phyloP scores from a whole-genome alignment of 306 rosid species.

The Cicer yamashitae region DNA sequence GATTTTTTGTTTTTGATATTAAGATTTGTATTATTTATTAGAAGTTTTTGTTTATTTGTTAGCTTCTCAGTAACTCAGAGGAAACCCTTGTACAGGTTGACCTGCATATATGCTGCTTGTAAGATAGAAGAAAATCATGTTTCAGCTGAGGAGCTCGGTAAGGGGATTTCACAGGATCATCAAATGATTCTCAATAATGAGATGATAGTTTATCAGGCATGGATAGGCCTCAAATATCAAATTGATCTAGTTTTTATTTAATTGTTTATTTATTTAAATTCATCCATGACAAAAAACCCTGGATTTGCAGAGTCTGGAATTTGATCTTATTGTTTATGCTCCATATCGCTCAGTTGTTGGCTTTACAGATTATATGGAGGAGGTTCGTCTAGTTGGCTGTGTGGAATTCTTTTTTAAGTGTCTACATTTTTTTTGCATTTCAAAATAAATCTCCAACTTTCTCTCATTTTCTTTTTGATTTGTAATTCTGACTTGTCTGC shows the following conservation, averaged over 20 bases:
- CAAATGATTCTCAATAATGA: conserved; percentile 99
- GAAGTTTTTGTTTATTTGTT: conserved; percentile 18
- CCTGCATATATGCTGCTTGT: conserved; percentile 97
- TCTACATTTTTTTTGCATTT: conserved; percentile 7
- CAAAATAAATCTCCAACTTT: conserved; percentile 17
- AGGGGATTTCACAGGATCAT: conserved; percentile 98
- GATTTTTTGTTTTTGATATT: not conserved
- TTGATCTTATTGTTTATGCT: conserved; percentile 95
- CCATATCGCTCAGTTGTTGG: conserved; percentile 88
- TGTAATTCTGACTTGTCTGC: conserved; percentile 20
- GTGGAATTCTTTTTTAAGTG: conserved; percentile 19
- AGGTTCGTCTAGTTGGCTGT: conserved; percentile 54
- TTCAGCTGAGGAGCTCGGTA: conserved; percentile 99
- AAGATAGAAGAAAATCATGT: conserved; percentile 99
- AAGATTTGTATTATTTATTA: not conserved
- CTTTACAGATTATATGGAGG: conserved; percentile 80
- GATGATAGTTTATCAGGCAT: conserved; percentile 99
- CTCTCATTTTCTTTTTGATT: conserved; percentile 23
- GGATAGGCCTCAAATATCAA: conserved; percentile 59
- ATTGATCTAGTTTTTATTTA: conserved; percentile 15
- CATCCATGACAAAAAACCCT: conserved; percentile 31
- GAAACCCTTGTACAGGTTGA: conserved; percentile 67
- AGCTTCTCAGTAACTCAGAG: conserved; percentile 29
- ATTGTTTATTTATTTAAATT: not conserved
- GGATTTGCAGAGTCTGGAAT: conserved; percentile 79